Conservation (phyloP, 352 stramenopile genomes). For the Blastocystis sp. region DNA sequence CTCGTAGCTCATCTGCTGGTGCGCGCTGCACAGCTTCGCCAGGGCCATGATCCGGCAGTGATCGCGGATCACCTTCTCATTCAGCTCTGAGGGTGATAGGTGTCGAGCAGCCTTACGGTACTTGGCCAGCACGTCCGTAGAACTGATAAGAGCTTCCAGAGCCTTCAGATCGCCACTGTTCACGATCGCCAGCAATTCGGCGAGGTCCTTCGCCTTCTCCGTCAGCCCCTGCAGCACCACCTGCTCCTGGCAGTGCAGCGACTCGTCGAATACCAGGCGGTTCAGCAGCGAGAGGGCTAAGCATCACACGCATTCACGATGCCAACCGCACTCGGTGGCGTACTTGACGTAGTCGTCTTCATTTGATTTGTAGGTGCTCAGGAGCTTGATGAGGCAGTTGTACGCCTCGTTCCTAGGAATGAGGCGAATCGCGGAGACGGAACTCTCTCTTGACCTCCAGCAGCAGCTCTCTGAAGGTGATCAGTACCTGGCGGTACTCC, state of each 20-base stretch:
- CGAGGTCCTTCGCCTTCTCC: conserved; percentile 3
- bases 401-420: conserved; percentile 26
- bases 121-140: background rate
- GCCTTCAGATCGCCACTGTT: conserved; percentile 29
- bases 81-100: background rate
- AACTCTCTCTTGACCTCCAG: conserved; percentile 29
- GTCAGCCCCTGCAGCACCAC: conserved; percentile 19
- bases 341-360: conserved; percentile 48
- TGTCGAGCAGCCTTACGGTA: background rate
- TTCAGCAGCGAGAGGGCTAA: conserved; percentile 23
- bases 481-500: conserved; percentile 33
- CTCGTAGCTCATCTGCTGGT: conserved; percentile 33
- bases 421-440: background rate
- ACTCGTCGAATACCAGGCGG: conserved; percentile 8
- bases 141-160: background rate
- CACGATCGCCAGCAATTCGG: conserved; percentile 31
- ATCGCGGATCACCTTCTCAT: background rate
- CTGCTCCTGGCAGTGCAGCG: background rate
- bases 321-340: conserved; percentile 13
- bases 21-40: conserved; percentile 30
- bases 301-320: background rate
- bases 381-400: conserved; percentile 50
- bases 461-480: conserved; percentile 7
- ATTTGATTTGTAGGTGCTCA: conserved; percentile 17
- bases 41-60: conserved; percentile 13